Evolutionary conservation across 2,329 filamentous ascomycete species (phyloP), one percentile per base, ranked within the genome.

Genomic region (Aspergillus ustus): DNA sequence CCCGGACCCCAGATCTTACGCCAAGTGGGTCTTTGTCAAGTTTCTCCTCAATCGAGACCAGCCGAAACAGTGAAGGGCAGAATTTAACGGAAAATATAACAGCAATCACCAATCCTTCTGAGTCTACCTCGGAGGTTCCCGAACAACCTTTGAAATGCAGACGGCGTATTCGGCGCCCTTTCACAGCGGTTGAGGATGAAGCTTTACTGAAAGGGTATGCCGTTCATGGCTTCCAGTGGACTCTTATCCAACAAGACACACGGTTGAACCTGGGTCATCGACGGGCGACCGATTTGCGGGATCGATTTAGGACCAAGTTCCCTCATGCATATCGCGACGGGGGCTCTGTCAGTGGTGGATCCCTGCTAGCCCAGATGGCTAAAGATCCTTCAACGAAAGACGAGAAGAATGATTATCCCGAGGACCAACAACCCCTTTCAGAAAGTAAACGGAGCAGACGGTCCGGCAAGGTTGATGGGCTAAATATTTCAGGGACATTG

Each of bases 161-260:
- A 57, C 81, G 86, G 34, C 82, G 86, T 29, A 80, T 80, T 48
- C 83, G 86, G 8, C 82, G 82, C 3, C 80, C 79, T 7, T 89
- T 87, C 67, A 87, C 83, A 0, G 73, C 78, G 0, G 75, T 78
- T 20, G 87, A 89, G 73, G 87, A 89, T 65, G 78, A 82, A 50
- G 83, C 85, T 28, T 71, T 89, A 0, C 74, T 88, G 1, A 81
- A 80, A 67, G 87, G 87, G 4, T 88, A 87, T 63, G 77, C 81
- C 22, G 83, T 84, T 52, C 81, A 89, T 64, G 85, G 85, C 3
- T 83, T 85, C 53, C 79, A 83, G 46, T 89, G 87, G 87, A 85
- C 84, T 11, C 72, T 79, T 7, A 89, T 89, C 56, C 80, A 82
- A 62, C 80, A 85, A 60, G 86, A 89, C 62, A 74, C 75, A 15